Base-by-base conservation (phyloP, 2,329 filamentous ascomycete species). In the Pseudohalonectria lignicola region DNA sequence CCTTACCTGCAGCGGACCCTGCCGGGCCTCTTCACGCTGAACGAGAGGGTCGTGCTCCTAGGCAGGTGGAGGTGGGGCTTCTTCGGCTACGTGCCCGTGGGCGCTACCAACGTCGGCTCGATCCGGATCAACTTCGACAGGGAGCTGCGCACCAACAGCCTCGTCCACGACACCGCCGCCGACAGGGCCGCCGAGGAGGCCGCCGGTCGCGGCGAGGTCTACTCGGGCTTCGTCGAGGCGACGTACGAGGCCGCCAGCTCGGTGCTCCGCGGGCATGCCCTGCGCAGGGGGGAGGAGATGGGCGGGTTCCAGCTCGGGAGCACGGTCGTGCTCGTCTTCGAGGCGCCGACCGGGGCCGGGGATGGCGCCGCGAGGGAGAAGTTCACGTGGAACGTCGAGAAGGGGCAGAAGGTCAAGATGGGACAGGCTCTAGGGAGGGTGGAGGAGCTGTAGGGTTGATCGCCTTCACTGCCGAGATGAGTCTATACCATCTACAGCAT, bases 91-190 rank as follows among this genome's bases (percentile, higher is more conserved):
- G 90, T 86, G 0, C 88, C 93, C 12, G 92, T 98, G 25, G 92
- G 92, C 45, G 92, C 92, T 7, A 98, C 92, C 17, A 98, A 98
- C 52, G 92, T 98, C 32, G 92, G 92, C 40, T 93, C 85, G 42
- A 96, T 98, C 63, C 84, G 86, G 55, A 76, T 98, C 66, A 95
- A 98, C 64, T 98, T 98, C 58, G 93, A 98, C 62, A 71, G 80
- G 42, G 92, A 98, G 61, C 69, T 98, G 43, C 81, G 90, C 45
- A 93, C 93, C 37, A 98, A 98, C 63, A 87, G 79, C 48, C 68
- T 98, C 37, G 80, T 82, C 3, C 95, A 90, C 3, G 92, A 98
- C 58, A 98, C 90, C 1, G 86, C 81, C 12, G 90, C 90, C 15
- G 88, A 95, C 53, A 71, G 75, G 39, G 87, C 87, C 2, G 90